A percentile compares a stretch with the other conserved stretches of the same genome.
These are phyloP conservation scores for Fusarium stilboides DNA, from an alignment of 2,329 filamentous ascomycete genomes.

Conservation along the genomic window DNA sequence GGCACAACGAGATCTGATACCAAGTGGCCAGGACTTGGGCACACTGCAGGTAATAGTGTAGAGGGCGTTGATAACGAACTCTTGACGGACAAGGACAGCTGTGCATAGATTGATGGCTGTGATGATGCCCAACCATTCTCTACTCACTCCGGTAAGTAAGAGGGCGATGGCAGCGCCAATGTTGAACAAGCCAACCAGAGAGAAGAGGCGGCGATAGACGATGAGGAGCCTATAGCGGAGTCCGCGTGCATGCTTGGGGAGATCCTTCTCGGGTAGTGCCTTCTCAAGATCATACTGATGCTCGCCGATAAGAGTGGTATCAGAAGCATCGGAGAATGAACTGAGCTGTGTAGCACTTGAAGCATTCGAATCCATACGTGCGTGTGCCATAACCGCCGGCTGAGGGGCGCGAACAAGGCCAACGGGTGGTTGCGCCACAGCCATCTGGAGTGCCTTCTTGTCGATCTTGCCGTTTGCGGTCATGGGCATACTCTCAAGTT, in stretches of 20 bases:
- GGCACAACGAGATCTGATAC: conserved; percentile 62
- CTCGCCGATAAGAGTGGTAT: conserved; percentile 40
- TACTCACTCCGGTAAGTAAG: conserved; percentile 53
- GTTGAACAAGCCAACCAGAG: conserved; percentile 67
- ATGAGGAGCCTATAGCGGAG: conserved; percentile 63
- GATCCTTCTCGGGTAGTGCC: conserved; percentile 60
- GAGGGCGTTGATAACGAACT: conserved; percentile 66
- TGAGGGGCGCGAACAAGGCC: conserved; percentile 16
- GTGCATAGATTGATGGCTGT: conserved; percentile 65
- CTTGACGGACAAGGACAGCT: conserved; percentile 67
- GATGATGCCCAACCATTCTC: conserved; percentile 58
- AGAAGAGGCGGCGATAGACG: conserved; percentile 71
- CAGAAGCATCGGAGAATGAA: conserved; percentile 35
- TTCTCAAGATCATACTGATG: conserved; percentile 50
- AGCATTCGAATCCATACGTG: conserved; percentile 48
- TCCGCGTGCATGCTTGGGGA: conserved; percentile 56
- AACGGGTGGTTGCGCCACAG: neutral
- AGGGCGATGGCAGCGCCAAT: conserved; percentile 62
- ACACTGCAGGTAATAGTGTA: conserved; percentile 64
- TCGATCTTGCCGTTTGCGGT: conserved; percentile 72
- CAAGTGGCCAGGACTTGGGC: conserved; percentile 62
- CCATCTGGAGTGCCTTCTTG: conserved; percentile 59
- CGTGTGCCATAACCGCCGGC: conserved; percentile 32
- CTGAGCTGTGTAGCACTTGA: conserved; percentile 49
- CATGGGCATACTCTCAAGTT: conserved; percentile 61